Evolutionary conservation across 176 grass and related monocot species (phyloP).

Genomic region (Miscanthus lutarioriparius): DNA sequence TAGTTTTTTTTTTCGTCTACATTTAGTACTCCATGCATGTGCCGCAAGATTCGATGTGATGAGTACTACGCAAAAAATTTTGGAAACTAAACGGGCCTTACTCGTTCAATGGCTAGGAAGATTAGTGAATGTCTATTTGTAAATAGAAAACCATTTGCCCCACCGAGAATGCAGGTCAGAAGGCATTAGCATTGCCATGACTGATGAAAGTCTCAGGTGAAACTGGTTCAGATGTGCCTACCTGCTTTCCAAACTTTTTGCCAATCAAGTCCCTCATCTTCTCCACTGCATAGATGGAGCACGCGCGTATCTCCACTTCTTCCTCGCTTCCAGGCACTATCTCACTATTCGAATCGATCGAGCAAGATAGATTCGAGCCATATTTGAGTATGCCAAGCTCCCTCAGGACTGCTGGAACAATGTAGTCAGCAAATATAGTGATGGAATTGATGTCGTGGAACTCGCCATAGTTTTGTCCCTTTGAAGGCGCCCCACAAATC

Average conservation of each 20-base stretch:
- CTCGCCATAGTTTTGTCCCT: slow-evolving; percentile 68
- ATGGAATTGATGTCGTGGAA: slow-evolving; percentile 75
- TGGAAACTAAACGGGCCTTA: too few species aligned
- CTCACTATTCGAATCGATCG: slow-evolving; percentile 69
- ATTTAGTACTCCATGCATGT: too few species aligned
- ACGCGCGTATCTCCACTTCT: slow-evolving; percentile 87
- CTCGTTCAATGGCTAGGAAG: background rate
- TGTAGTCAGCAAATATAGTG: slow-evolving; percentile 95
- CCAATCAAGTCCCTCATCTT: slow-evolving; percentile 84
- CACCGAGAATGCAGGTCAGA: background rate
- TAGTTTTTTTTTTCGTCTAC: too few species aligned
- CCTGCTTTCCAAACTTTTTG: slow-evolving; percentile 85
- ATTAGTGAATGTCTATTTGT: background rate
- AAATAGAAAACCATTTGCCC: background rate
- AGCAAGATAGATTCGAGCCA: slow-evolving; percentile 58
- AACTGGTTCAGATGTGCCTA: slow-evolving; percentile 35
- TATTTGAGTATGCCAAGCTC: slow-evolving; percentile 91
- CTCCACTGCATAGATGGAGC: slow-evolving; percentile 88
- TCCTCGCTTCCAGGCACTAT: slow-evolving; percentile 84
- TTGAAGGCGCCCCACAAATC: slow-evolving; percentile 97
- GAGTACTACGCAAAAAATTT: too few species aligned
- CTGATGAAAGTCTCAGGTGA: slow-evolving; percentile 19
- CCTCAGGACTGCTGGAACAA: slow-evolving; percentile 79
- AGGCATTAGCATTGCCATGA: background rate
- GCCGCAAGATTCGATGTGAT: too few species aligned